phyloP scores from a whole-genome alignment of 2,329 filamentous ascomycete genomes.

The Scedosporium dehoogii region DNA sequence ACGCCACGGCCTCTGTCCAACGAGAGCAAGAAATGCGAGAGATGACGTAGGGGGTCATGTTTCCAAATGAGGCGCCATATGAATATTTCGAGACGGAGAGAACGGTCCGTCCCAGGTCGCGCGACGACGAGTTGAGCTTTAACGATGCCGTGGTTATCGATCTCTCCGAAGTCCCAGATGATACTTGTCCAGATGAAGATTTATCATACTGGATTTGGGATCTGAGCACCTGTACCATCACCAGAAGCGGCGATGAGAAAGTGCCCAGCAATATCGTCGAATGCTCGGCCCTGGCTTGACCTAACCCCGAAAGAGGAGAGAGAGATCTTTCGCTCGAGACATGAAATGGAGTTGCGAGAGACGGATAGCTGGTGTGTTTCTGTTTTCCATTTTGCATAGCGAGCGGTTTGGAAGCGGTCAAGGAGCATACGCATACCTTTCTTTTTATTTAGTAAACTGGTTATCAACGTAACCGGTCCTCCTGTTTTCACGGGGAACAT shows the following conservation, averaged over 20 bases:
- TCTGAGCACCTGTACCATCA: neutral
- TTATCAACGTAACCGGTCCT: no score
- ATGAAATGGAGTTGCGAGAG: neutral
- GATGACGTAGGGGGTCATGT: slow-evolving; percentile 36
- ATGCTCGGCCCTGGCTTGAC: neutral
- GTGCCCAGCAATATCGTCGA: neutral
- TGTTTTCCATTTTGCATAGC: neutral
- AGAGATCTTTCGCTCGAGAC: neutral
- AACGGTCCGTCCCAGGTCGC: slow-evolving; percentile 12
- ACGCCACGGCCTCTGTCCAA: slow-evolving; percentile 10
- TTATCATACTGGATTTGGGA: neutral
- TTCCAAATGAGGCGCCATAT: slow-evolving; percentile 22
- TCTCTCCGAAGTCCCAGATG: neutral
- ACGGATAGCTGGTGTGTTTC: slow-evolving; percentile 10
- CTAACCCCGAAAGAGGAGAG: neutral
- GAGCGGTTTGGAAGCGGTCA: neutral
- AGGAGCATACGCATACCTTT: no score
- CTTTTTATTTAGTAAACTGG: no score
- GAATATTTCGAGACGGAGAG: slow-evolving; percentile 20
- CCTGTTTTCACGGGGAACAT: no score
- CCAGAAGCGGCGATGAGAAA: neutral
- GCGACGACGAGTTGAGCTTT: slow-evolving; percentile 9
- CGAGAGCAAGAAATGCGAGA: slow-evolving; percentile 33
- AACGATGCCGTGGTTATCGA: slow-evolving; percentile 8
- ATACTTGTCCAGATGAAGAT: neutral